Base-by-base conservation (phyloP, 2,329 filamentous ascomycete species). In the Xylariaceae sp. region DNA sequence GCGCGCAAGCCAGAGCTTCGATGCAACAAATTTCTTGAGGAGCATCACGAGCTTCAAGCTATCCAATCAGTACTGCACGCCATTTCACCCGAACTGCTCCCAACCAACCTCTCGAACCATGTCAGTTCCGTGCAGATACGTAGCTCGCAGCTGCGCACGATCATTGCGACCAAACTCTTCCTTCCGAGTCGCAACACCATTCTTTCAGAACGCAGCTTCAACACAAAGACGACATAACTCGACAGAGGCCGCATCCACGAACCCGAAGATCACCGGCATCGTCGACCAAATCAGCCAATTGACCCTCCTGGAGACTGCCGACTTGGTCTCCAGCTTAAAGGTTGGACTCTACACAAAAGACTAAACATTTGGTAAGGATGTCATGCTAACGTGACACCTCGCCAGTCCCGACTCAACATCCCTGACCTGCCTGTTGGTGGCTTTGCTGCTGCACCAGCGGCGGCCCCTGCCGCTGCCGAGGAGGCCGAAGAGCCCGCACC, bases 281-380 rank as follows among this genome's bases (percentile, higher is more conserved):
- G 94, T 99, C 70, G 92, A 99, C 74, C 92, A 99, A 77, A 99
- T 99, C 75, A 96, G 93, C 77, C 87, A 94, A 84, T 88, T 99
- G 83, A 99, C 92, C 37, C 82, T 99, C 54, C 79, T 99, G 68
- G 95, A 99, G 83, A 99, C 94, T 32, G 93, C 95, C 53, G 94
- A 97, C 73, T 81, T 99, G 56, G 94, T 99, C 49, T 86, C 92
- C 49, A 91, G 86, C 75, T 81, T 99, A 72, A 99, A 99, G 89
- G 94, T 97, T 77, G 45, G 70, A 54, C 42, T 16, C 51, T 10
- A 20, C 10, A 15, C 13, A 35, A 48, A 10, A 39, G 27, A 35
- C 16, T 15, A 33, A 27, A n/a, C 4, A 2, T 4, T 8, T 16
- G 39, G 26, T 6, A 10, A 26, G 32, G 27, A 39, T 26, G 18